These are phyloP conservation scores for Lipomyces sp. DNA, from an alignment of 805 yeast species.

Conservation along the genomic window DNA sequence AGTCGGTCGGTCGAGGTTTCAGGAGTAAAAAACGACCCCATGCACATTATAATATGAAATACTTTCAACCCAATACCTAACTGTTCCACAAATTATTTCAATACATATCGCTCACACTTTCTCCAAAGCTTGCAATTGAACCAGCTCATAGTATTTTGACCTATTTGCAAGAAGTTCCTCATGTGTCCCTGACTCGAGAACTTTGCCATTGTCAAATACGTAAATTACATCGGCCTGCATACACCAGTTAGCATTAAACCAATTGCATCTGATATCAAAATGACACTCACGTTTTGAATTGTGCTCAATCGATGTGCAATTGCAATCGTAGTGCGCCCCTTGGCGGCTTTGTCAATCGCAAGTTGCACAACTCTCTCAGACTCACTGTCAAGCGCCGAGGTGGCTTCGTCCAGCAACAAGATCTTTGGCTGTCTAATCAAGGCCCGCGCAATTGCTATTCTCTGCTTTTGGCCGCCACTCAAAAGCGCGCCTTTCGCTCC, in stretches of 20 bases:
- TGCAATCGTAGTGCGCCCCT: slow-evolving; percentile 64
- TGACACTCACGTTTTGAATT: slow-evolving; percentile 40
- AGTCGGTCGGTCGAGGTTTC: too few species aligned
- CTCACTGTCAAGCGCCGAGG: slow-evolving; percentile 52
- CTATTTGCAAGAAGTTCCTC: slow-evolving; percentile 40
- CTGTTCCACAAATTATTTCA: too few species aligned
- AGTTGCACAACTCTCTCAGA: slow-evolving; percentile 66
- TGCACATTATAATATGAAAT: too few species aligned
- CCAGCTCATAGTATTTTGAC: slow-evolving; percentile 43
- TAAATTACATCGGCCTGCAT: slow-evolving; percentile 48
- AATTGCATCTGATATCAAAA: not conserved
- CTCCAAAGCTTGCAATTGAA: slow-evolving; percentile 44
- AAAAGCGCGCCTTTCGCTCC: slow-evolving; percentile 51
- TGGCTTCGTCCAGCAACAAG: slow-evolving; percentile 56
- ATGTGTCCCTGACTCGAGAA: slow-evolving; percentile 52
- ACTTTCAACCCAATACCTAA: too few species aligned
- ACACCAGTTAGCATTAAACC: not conserved
- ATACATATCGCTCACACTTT: too few species aligned
- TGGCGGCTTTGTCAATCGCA: slow-evolving; percentile 58
- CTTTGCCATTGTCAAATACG: slow-evolving; percentile 52
- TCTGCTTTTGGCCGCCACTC: slow-evolving; percentile 66
- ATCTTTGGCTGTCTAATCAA: slow-evolving; percentile 56
- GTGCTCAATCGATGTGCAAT: slow-evolving; percentile 73
- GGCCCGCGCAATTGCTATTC: slow-evolving; percentile 63
- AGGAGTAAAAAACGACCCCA: too few species aligned